Base-by-base conservation (phyloP, 768 basidiomycete species). In the Naganishia antarctica region DNA sequence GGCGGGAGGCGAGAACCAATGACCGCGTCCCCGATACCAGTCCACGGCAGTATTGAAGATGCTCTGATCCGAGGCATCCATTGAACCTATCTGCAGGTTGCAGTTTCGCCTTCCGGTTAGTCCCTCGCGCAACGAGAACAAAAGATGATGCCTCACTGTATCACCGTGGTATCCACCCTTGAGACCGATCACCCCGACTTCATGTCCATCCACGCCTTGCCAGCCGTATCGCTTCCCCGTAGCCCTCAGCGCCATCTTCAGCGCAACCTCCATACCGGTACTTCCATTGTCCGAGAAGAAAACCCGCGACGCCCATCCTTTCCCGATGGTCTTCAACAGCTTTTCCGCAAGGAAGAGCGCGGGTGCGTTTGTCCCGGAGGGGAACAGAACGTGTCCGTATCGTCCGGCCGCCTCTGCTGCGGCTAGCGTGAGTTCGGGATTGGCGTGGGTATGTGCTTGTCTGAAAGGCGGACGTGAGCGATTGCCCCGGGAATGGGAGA, bases 351-450 rank as follows among this genome's bases (percentile, higher is more conserved):
- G 83, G 32, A 82, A 79, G 3, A 98, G 80, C 0, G 94, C 94
- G 9, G 94, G 94, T 3, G 84, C 81, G 73, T 97, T 89, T 0
- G 86, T 86, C 2, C 89, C 88, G 68, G 87, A 85, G 9, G 94
- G 94, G 75, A 92, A 97, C 81, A 98, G 91, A 69, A 98, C 92
- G 77, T 98, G 94, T 0, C 94, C 94, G 71, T 97, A 98, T 2
- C 94, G 83, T 8, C 94, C 94, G 18, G 91, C 87, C 6, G 92
- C 91, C 34, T 83, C 81, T 1, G 93, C 92, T 0, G 91, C 93
- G 9, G 93, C 91, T 45, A 93, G 81, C 0, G 89, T 86, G 15
- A 96, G 81, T 0, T 84, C 79, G 0, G 89, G 84, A 69, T 87
- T 79, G 12, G 84, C 86, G 70, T 97, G 94, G 0, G 93, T 94